These are phyloP conservation scores for Biscutella laevigata DNA, from an alignment of 441 rosid genomes.

Conservation along the genomic window DNA sequence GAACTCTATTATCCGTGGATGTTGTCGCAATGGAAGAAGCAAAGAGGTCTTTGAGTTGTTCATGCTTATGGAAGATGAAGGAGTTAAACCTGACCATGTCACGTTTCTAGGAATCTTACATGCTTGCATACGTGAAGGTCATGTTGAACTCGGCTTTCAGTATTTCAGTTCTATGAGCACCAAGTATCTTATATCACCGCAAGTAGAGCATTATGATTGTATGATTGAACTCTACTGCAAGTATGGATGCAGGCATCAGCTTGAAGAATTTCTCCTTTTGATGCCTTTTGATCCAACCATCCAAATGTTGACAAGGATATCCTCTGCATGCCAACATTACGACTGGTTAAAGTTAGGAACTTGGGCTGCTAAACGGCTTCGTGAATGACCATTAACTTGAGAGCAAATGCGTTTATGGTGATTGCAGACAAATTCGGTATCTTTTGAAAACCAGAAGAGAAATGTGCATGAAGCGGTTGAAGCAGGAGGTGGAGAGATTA, in stretches of 20 bases:
- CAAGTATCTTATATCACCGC: slow-evolving; percentile 40
- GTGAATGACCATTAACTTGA: slow-evolving; percentile 16
- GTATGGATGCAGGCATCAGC: slow-evolving; percentile 40
- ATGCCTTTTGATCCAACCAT: slow-evolving; percentile 62
- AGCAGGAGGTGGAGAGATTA: not conserved
- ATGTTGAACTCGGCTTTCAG: slow-evolving; percentile 35
- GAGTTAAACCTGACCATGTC: slow-evolving; percentile 51
- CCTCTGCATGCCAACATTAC: slow-evolving; percentile 38
- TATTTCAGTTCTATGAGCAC: slow-evolving; percentile 52
- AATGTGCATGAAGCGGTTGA: not conserved
- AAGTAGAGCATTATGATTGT: slow-evolving; percentile 66
- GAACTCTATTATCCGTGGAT: slow-evolving; percentile 67
- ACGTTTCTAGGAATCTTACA: slow-evolving; percentile 57
- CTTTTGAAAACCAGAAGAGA: slow-evolving; percentile 6
- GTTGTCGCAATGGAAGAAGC: slow-evolving; percentile 51
- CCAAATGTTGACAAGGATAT: slow-evolving; percentile 43
- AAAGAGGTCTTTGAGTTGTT: slow-evolving; percentile 45
- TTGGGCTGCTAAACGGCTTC: slow-evolving; percentile 48
- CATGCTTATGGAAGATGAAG: slow-evolving; percentile 50
- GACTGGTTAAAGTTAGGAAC: slow-evolving; percentile 36
- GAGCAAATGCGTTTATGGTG: not conserved
- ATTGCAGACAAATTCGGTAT: not conserved
- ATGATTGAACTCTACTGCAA: slow-evolving; percentile 54
- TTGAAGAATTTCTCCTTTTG: slow-evolving; percentile 46
- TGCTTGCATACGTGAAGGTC: slow-evolving; percentile 53